phyloP scores from a whole-genome alignment of 495 filamentous ascomycete genomes.

The Aspergillus bridgeri region DNA sequence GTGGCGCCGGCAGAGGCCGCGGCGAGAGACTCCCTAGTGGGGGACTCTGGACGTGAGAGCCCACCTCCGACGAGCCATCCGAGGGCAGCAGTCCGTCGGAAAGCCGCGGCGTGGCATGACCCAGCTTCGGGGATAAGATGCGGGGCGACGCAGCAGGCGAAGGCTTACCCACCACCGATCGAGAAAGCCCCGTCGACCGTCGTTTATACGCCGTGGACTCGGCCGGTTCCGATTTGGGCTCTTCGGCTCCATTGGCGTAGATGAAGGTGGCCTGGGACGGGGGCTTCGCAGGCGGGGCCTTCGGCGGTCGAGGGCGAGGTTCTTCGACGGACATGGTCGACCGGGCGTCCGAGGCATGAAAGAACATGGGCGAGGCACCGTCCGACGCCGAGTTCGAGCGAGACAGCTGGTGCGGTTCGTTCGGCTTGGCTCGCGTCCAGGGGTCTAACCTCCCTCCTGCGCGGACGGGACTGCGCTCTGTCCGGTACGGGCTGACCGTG shows the following conservation, averaged over 20 bases:
- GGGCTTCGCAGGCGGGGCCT: too few relatives aligned
- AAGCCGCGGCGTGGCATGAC: slow-evolving; percentile 23
- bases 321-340: slow-evolving; percentile 18
- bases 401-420: slow-evolving; percentile 26
- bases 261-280: slow-evolving; percentile 51
- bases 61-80: slow-evolving; percentile 20
- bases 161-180: slow-evolving; percentile 30
- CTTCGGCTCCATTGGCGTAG: slow-evolving; percentile 51
- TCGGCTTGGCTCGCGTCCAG: slow-evolving; percentile 35
- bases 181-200: slow-evolving; percentile 37
- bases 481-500: slow-evolving; percentile 25
- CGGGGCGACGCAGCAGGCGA: slow-evolving; percentile 38
- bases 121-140: slow-evolving; percentile 37
- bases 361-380: slow-evolving; percentile 59
- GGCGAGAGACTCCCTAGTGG: slow-evolving; percentile 20
- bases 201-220: slow-evolving; percentile 23
- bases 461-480: slow-evolving; percentile 40
- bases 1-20: slow-evolving; percentile 14
- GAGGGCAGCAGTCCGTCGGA: slow-evolving; percentile 21
- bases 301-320: slow-evolving; percentile 22
- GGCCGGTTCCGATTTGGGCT: slow-evolving; percentile 26
- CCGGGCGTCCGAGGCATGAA: slow-evolving; percentile 70
- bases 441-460: slow-evolving; percentile 29
- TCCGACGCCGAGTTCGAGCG: slow-evolving; percentile 35
- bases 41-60: slow-evolving; percentile 20